phyloP scores from a whole-genome alignment of 2,329 filamentous ascomycete species.

The Berkeleyomyces basicola region DNA sequence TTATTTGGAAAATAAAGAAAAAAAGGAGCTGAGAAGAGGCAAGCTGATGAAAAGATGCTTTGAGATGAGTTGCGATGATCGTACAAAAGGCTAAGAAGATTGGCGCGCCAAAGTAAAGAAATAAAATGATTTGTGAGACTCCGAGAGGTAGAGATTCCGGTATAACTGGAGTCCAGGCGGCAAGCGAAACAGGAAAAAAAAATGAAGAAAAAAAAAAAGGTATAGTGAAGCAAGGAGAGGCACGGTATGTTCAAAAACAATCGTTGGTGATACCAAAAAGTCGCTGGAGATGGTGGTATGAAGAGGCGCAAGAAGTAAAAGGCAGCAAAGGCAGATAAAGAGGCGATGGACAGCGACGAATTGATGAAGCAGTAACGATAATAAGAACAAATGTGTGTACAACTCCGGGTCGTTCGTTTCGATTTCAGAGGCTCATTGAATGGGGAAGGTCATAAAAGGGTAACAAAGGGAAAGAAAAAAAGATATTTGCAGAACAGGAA shows the following conservation, averaged over 20 bases:
- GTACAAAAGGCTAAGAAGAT: slow-evolving; percentile 9
- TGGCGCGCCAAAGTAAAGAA: neutral
- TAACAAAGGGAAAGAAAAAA: slow-evolving; percentile 22
- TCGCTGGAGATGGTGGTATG: slow-evolving; percentile 13
- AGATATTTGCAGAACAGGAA: slow-evolving; percentile 15
- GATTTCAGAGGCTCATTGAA: slow-evolving; percentile 28
- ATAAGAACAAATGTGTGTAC: slow-evolving; percentile 15
- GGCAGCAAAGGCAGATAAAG: slow-evolving; percentile 13
- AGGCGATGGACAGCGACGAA: slow-evolving; percentile 5
- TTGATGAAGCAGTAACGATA: slow-evolving; percentile 1
- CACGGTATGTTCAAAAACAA: slow-evolving; percentile 14
- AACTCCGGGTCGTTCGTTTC: slow-evolving; percentile 18
- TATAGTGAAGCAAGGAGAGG: slow-evolving; percentile 16
- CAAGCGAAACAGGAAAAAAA: slow-evolving; percentile 15
- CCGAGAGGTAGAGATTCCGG: neutral
- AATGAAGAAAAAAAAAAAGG: slow-evolving; percentile 19
- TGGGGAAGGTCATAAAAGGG: slow-evolving; percentile 10
- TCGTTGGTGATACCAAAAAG: slow-evolving; percentile 7
- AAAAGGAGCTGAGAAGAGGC: neutral
- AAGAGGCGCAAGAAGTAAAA: slow-evolving; percentile 13
- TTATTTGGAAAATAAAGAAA: slow-evolving; percentile 6
- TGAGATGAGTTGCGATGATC: slow-evolving; percentile 13
- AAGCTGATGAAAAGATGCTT: neutral
- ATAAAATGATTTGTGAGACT: slow-evolving; percentile 1
- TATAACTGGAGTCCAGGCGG: neutral